These are phyloP conservation scores for Pichia insulana DNA, from an alignment of 805 yeast species.

Conservation along the genomic window DNA sequence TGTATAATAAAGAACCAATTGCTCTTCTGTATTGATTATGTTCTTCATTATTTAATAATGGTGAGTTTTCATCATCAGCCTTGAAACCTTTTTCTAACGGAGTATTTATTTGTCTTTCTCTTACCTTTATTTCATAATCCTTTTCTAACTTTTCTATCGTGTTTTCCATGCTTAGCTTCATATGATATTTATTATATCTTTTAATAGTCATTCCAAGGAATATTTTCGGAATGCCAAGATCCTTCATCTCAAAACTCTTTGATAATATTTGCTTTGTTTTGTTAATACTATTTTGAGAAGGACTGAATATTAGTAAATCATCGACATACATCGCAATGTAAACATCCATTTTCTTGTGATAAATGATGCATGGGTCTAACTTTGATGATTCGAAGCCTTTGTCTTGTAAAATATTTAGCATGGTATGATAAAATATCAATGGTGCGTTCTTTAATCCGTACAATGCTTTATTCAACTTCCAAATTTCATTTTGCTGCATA, in stretches of 20 bases:
- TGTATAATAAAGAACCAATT: conserved; percentile 4
- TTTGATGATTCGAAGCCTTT: neutral
- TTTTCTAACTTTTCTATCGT: neutral
- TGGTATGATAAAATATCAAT: neutral
- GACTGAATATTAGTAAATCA: neutral
- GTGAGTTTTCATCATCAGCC: neutral
- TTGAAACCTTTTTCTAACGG: conserved; percentile 1
- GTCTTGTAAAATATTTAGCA: neutral
- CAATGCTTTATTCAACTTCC: conserved; percentile 3
- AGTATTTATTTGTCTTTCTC: neutral
- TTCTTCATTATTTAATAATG: neutral
- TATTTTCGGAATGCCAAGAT: neutral
- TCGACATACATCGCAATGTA: conserved; percentile 1
- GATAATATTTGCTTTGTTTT: neutral
- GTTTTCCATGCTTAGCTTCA: too few species aligned
- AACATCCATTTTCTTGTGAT: neutral
- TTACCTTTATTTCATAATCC: neutral
- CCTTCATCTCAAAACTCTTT: conserved; percentile 2
- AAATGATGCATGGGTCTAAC: conserved; percentile 5
- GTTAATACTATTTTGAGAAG: neutral
- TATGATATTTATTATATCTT: too few species aligned
- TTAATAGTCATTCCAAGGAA: neutral
- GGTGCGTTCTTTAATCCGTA: conserved; percentile 6
- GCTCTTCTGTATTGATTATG: conserved; percentile 2
- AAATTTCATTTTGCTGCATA: neutral